phyloP scores from a whole-genome alignment of 768 basidiomycete genomes.

The Mycena galericulata region DNA sequence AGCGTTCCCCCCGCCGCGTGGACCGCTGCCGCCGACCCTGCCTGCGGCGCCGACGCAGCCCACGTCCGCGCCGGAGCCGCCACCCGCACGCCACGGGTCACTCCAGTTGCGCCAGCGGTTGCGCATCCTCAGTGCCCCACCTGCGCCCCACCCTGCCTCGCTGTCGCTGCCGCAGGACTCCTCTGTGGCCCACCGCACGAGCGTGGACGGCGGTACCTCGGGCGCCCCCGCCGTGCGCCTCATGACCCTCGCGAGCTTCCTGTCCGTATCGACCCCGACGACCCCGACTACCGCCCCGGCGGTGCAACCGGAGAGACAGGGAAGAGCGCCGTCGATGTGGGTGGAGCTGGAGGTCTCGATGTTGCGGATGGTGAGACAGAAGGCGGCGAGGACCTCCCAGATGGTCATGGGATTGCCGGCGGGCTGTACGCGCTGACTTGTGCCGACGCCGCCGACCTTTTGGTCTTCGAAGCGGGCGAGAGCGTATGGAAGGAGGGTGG shows the following conservation, averaged over 20 bases:
- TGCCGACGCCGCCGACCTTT: slow-evolving; percentile 92
- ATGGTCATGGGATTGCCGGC: slow-evolving; percentile 85
- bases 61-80: slow-evolving; percentile 35
- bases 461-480: slow-evolving; percentile 96
- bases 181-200: slow-evolving; percentile 32
- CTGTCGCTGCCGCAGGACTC: slow-evolving; percentile 41
- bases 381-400: slow-evolving; percentile 96
- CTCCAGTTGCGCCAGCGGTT: slow-evolving; percentile 73
- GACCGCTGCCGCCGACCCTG: slow-evolving; percentile 55
- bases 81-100: slow-evolving; percentile 52
- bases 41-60: slow-evolving; percentile 44
- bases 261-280: slow-evolving; percentile 40
- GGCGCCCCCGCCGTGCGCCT: neutral
- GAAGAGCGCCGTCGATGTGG: slow-evolving; percentile 93
- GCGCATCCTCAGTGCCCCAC: slow-evolving; percentile 75
- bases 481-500: slow-evolving; percentile 88
- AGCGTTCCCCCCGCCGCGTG: slow-evolving; percentile 57
- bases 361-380: slow-evolving; percentile 92
- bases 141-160: slow-evolving; percentile 46
- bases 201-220: slow-evolving; percentile 4
- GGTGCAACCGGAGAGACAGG: slow-evolving; percentile 92
- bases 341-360: slow-evolving; percentile 92
- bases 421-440: slow-evolving; percentile 89
- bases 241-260: slow-evolving; percentile 34
- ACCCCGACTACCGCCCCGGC: slow-evolving; percentile 56